Evolutionary conservation across 2,329 filamentous ascomycete species (phyloP), one percentile per base, ranked within the genome.

Genomic region (Cercospora beticola): DNA sequence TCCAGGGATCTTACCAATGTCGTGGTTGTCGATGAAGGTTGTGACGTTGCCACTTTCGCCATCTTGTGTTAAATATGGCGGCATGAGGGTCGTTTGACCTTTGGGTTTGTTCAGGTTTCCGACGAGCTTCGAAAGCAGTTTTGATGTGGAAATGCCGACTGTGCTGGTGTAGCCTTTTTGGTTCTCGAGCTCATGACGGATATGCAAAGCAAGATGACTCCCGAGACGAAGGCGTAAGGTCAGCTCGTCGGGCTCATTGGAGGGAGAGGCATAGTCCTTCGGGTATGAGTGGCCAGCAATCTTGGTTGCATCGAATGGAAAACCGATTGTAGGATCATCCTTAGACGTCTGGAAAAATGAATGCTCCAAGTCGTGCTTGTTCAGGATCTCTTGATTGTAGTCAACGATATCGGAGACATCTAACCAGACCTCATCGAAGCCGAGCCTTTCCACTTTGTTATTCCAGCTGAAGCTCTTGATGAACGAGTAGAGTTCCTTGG

Each of bases 401-500:
- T 91, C 87, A 65, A 98, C 83, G 72, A 97, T 89, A 71, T 97
- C 92, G 8, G 92, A 94, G 54, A 94, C 91, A 76, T 98, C 93
- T 81, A 92, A 80, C 76, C 89, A 92, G 3, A 89, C 83, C 83
- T 98, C 95, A 78, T 98, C 95, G 72, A 98, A 92, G 0, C 95
- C 94, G 30, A 98, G 82, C 23, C 91, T 87, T 81, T 98, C 94
- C 1, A 90, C 89, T 70, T 88, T 91, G 36, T 84, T 84, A 70
- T 89, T 92, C 93, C 93, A 97, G 0, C 92, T 90, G 76, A 90
- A 90, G 16, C 84, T 82, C 67, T 87, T 87, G 63, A 97, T 82
- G 73, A 94, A 91, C 33, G 84, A 82, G 80, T 92, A 96, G 3
- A 97, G 84, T 56, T 84, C 83, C 81, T 97, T 97, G 68, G 93